These are phyloP conservation scores for Gaeumannomyces sp. DNA, from an alignment of 2,329 filamentous ascomycete genomes.

Conservation along the genomic window DNA sequence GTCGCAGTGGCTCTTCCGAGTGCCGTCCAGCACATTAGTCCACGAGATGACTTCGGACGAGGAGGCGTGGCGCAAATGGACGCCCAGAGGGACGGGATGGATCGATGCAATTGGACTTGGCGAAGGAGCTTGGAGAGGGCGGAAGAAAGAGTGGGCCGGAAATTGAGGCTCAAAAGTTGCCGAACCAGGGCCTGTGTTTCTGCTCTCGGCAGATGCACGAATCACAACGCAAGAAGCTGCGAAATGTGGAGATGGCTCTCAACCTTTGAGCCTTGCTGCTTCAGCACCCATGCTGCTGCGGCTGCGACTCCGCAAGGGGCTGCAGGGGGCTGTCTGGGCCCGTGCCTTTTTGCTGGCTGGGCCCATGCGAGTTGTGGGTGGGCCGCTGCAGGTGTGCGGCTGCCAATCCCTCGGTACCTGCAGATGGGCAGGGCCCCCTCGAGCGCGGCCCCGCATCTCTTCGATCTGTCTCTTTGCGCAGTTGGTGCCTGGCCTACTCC, in stretches of 20 bases:
- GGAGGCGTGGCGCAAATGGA: no score
- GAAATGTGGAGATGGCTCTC: no score
- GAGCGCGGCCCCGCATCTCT: no score
- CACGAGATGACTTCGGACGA: not conserved
- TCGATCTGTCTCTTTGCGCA: no score
- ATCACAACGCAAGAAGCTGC: not conserved
- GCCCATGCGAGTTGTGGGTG: not conserved
- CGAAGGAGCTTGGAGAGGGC: no score
- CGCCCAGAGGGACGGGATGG: not conserved
- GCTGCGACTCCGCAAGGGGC: not conserved
- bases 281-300: not conserved
- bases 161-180: slow-evolving; percentile 1
- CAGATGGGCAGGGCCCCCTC: no score
- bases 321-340: not conserved
- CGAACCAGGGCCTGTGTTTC: not conserved
- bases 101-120: no score
- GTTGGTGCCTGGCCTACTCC: no score
- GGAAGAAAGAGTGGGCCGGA: not conserved
- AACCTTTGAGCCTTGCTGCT: not conserved
- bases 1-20: no score
- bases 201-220: not conserved
- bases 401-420: not conserved
- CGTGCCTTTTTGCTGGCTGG: not conserved
- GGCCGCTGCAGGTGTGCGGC: no score
- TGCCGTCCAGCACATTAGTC: not conserved